phyloP scores from a whole-genome alignment of 2,329 filamentous ascomycete species.

The Pyrenophora graminea region DNA sequence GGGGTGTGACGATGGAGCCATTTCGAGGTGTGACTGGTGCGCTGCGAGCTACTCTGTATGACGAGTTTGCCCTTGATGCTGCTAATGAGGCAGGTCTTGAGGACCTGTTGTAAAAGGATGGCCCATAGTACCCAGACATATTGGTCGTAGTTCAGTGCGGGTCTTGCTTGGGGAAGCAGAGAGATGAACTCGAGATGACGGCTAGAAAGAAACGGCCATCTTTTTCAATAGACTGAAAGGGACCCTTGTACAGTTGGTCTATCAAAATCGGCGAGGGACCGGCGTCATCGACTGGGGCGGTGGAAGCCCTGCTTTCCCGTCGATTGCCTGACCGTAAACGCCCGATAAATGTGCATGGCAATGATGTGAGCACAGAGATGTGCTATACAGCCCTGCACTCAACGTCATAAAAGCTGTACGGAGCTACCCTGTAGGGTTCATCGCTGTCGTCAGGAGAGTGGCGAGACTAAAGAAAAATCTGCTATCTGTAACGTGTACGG shows the following conservation, averaged over 20 bases:
- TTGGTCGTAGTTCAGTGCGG: background rate
- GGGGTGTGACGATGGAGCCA: constrained; percentile 19
- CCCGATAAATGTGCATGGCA: constrained; percentile 7
- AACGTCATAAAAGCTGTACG: constrained; percentile 5
- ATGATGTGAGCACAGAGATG: background rate
- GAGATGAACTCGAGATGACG: background rate
- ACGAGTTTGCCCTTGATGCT: constrained; percentile 20
- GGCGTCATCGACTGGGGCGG: constrained; percentile 8
- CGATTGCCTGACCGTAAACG: constrained; percentile 12
- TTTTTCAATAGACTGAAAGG: constrained; percentile 1
- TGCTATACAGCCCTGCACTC: background rate
- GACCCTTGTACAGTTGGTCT: background rate
- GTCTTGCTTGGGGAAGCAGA: constrained; percentile 1
- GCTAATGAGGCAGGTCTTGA: constrained; percentile 19
- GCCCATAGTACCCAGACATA: constrained; percentile 26
- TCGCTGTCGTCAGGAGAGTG: background rate
- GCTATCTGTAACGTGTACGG: constrained; percentile 12
- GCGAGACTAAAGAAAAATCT: constrained; percentile 8
- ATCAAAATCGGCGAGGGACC: constrained; percentile 5
- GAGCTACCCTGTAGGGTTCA: background rate
- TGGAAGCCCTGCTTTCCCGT: constrained; percentile 2
- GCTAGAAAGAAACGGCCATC: background rate
- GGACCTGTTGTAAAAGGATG: constrained; percentile 16
- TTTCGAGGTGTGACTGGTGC: constrained; percentile 19
- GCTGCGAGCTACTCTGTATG: constrained; percentile 15